Conservation (phyloP, 2,329 filamentous ascomycete genomes). For the Neurospora sp. region DNA sequence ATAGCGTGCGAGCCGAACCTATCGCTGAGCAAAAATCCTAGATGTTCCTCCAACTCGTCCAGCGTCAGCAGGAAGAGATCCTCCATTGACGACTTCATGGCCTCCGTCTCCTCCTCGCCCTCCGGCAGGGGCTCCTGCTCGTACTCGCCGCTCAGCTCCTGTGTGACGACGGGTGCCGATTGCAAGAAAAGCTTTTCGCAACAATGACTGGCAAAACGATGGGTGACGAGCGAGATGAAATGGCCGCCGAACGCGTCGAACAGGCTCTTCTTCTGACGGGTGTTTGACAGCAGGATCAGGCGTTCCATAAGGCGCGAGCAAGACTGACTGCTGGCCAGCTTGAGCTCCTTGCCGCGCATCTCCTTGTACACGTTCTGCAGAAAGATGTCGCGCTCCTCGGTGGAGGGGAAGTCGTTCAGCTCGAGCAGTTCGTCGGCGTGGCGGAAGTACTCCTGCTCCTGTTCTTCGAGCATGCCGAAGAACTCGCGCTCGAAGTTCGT, state of each 20-base stretch:
- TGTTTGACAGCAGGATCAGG: constrained; percentile 71
- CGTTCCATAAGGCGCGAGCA: constrained; percentile 91
- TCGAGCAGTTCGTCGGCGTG: constrained; percentile 84
- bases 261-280: constrained; percentile 72
- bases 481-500: constrained; percentile 55
- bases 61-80: constrained; percentile 74
- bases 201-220: constrained; percentile 95
- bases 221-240: constrained; percentile 82
- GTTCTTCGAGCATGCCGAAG: constrained; percentile 84
- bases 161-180: constrained; percentile 67
- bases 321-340: constrained; percentile 90
- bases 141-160: constrained; percentile 49
- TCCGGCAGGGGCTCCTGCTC: constrained; percentile 34
- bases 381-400: constrained; percentile 63
- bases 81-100: constrained; percentile 62
- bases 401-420: constrained; percentile 71
- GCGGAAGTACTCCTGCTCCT: constrained; percentile 94
- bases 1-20: constrained; percentile 84
- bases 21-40: constrained; percentile 79
- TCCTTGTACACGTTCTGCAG: constrained; percentile 78
- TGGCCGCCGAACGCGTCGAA: constrained; percentile 81
- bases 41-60: constrained; percentile 77
- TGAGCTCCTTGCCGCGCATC: constrained; percentile 85
- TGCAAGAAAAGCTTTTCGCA: constrained; percentile 87
- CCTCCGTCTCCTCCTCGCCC: constrained; percentile 27